These are phyloP conservation scores for Cercis canadensis DNA, from an alignment of 306 rosid genomes.

Conservation along the genomic window DNA sequence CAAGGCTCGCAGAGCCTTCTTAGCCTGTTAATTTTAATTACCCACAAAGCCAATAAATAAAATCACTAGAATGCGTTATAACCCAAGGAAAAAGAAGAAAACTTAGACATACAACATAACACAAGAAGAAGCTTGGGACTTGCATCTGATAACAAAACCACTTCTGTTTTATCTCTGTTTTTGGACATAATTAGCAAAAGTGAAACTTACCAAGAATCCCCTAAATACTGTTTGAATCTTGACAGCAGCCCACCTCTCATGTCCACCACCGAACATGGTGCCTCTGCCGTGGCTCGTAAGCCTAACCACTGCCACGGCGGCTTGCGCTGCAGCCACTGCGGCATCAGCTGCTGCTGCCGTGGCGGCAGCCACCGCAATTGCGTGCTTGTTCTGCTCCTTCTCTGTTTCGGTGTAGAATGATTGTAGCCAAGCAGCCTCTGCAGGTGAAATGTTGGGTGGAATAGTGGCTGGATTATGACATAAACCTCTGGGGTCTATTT, in stretches of 20 bases:
- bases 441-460: conserved; percentile 76
- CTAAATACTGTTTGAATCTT: conserved; percentile 78
- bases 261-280: conserved; percentile 71
- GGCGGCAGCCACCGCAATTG: conserved; percentile 90
- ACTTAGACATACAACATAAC: no score
- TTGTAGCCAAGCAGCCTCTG: conserved; percentile 85
- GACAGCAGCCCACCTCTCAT: conserved; percentile 70
- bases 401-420: conserved; percentile 66
- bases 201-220: conserved; percentile 67
- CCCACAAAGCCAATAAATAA: conserved; percentile 2
- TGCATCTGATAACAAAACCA: conserved; percentile 13
- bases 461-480: conserved; percentile 74
- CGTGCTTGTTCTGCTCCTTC: conserved; percentile 83
- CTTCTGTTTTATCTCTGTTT: neutral
- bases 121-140: neutral
- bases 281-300: conserved; percentile 82
- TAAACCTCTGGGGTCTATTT: conserved; percentile 39
- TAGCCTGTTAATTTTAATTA: conserved; percentile 59
- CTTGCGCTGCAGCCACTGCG: conserved; percentile 86
- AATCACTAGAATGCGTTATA: neutral
- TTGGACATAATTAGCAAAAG: neutral
- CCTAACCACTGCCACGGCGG: conserved; percentile 84
- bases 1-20: conserved; percentile 87
- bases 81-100: no score
- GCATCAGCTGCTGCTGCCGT: conserved; percentile 90